Conservation (phyloP, 2,329 filamentous ascomycete genomes). For the Fusarium agapanthi region DNA sequence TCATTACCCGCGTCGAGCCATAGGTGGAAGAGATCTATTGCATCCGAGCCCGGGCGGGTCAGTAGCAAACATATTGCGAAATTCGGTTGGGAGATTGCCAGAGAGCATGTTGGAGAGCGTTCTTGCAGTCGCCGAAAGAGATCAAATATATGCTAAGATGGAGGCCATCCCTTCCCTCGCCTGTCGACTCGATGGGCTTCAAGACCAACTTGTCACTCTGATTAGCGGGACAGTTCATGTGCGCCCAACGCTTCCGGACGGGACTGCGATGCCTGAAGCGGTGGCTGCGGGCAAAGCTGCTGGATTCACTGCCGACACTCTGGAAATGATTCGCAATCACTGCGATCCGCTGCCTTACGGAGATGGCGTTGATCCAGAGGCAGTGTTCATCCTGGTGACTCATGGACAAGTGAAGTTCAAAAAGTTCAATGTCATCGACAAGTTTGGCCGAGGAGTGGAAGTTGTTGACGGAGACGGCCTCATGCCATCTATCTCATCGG, state of each 20-base stretch:
- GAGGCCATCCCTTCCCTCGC: background rate
- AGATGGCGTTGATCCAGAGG: background rate
- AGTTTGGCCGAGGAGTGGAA: background rate
- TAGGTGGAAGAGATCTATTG: background rate
- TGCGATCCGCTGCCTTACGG: background rate
- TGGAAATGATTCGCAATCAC: background rate
- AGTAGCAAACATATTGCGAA: background rate
- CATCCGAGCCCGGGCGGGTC: background rate
- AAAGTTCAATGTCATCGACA: background rate
- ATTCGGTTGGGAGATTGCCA: background rate
- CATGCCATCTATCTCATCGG: background rate
- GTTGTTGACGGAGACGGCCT: background rate
- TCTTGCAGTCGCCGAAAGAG: background rate
- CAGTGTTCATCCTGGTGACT: background rate
- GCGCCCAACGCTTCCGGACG: background rate
- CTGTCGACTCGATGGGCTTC: background rate
- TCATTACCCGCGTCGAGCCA: background rate
- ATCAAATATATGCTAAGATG: fast-evolving
- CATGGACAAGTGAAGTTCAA: background rate
- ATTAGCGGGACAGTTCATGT: background rate
- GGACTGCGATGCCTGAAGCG: background rate
- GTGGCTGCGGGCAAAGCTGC: fast-evolving
- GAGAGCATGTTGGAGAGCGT: background rate
- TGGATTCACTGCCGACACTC: background rate
- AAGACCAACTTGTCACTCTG: background rate